phyloP scores from a whole-genome alignment of 2,329 filamentous ascomycete species.

The Penicillium corylophilum region DNA sequence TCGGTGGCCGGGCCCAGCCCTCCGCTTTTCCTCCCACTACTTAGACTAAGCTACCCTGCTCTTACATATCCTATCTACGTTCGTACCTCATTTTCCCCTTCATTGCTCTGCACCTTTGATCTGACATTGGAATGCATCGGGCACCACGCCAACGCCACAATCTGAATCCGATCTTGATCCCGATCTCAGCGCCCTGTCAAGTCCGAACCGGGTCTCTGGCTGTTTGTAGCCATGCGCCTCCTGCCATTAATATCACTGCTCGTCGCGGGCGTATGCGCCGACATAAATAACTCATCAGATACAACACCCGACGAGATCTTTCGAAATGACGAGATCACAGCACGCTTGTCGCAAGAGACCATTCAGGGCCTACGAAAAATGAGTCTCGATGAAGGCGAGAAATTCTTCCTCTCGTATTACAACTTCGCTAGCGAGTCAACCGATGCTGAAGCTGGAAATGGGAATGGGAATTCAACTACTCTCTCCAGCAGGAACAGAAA shows the following conservation, averaged over 20 bases:
- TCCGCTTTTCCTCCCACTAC: conserved; percentile 7
- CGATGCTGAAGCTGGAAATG: conserved; percentile 7
- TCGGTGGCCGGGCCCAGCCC: conserved; percentile 12
- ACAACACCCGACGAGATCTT: conserved; percentile 2
- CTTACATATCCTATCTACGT: neutral
- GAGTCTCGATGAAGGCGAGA: conserved; percentile 48
- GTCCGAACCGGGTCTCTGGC: neutral
- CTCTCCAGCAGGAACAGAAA: conserved; percentile 4
- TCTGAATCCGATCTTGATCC: neutral
- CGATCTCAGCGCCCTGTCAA: neutral
- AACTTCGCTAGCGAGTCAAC: conserved; percentile 26
- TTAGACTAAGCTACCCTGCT: neutral
- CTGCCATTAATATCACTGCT: neutral
- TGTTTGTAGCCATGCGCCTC: neutral
- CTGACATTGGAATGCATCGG: no score
- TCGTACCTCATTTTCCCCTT: neutral
- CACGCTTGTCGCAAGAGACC: conserved; percentile 27
- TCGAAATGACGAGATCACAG: conserved; percentile 31
- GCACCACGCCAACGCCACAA: neutral
- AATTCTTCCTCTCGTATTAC: conserved; percentile 51
- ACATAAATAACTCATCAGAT: neutral
- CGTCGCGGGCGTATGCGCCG: neutral
- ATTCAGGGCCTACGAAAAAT: conserved; percentile 44
- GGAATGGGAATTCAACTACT: neutral
- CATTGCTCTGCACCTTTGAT: no score